Conservation (phyloP, 768 basidiomycete genomes). For the Exsudoporus frostii region DNA sequence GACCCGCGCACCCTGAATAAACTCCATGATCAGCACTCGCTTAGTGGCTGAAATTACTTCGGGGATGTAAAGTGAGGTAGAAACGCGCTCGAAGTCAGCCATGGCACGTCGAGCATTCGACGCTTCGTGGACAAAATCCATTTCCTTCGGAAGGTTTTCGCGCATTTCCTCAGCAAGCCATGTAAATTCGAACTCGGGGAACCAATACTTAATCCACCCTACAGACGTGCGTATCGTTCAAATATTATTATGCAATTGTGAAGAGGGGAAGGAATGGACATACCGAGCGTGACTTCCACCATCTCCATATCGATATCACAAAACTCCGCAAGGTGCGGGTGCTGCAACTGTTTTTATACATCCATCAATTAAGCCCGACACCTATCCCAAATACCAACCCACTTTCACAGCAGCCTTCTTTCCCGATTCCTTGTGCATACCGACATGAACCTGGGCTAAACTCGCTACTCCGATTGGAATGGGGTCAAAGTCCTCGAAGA, state of each 20-base stretch:
- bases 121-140: constrained; percentile 93
- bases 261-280: constrained; percentile 10
- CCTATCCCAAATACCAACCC: constrained; percentile 10
- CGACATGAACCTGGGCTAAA: constrained; percentile 93
- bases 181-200: constrained; percentile 93
- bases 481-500: constrained; percentile 85
- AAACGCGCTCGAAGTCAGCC: constrained; percentile 65
- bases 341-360: constrained; percentile 59
- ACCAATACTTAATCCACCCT: constrained; percentile 89
- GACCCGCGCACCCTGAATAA: constrained; percentile 81
- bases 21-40: constrained; percentile 93
- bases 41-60: constrained; percentile 76
- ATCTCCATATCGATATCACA: constrained; percentile 87
- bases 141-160: constrained; percentile 85
- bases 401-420: constrained; percentile 85
- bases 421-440: constrained; percentile 65
- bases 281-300: constrained; percentile 72
- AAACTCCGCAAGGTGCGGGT: constrained; percentile 91
- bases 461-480: constrained; percentile 93
- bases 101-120: constrained; percentile 71
- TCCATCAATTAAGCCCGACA: constrained; percentile 1
- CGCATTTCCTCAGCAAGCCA: constrained; percentile 97
- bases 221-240: not conserved
- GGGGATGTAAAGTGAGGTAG: constrained; percentile 86
- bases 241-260: not conserved